Evolutionary conservation across 108 stramenopile genomes (phyloP).

Genomic region (Nitzschia sp.): DNA sequence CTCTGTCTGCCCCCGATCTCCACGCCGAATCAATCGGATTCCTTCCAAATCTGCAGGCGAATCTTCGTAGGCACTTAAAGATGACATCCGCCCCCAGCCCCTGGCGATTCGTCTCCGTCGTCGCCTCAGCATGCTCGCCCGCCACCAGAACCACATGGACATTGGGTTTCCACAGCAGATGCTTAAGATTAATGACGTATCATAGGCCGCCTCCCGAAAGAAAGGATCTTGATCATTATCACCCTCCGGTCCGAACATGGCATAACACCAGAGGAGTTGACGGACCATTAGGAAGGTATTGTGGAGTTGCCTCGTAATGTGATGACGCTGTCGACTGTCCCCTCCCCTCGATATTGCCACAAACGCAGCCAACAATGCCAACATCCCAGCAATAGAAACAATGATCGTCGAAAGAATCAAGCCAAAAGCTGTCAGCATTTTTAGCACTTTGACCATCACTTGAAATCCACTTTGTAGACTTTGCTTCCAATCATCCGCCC

Average conservation of each 20-base stretch:
- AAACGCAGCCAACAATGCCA: slow-evolving; percentile 71
- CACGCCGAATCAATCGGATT: slow-evolving; percentile 27
- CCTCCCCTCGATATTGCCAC: slow-evolving; percentile 69
- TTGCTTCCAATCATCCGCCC: slow-evolving; percentile 42
- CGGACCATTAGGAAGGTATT: slow-evolving; percentile 61
- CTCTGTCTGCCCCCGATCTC: slow-evolving; percentile 15
- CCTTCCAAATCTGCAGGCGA: slow-evolving; percentile 17
- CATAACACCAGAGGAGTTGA: slow-evolving; percentile 83
- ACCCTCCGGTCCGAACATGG: slow-evolving; percentile 65
- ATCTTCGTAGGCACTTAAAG: slow-evolving; percentile 15
- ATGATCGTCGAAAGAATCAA: slow-evolving; percentile 76
- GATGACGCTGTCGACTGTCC: slow-evolving; percentile 24
- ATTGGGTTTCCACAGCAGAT: slow-evolving; percentile 72
- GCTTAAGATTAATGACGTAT: slow-evolving; percentile 62
- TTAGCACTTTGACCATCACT: slow-evolving; percentile 47
- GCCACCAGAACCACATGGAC: slow-evolving; percentile 68
- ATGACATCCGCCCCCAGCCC: slow-evolving; percentile 31
- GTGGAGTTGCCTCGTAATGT: slow-evolving; percentile 55
- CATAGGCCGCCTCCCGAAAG: slow-evolving; percentile 78
- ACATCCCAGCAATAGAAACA: slow-evolving; percentile 60
- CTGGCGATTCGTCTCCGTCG: slow-evolving; percentile 27
- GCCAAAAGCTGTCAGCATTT: slow-evolving; percentile 80
- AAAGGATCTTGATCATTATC: slow-evolving; percentile 62
- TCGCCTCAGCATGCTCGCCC: slow-evolving; percentile 51
- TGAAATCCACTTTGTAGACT: slow-evolving; percentile 16